Conservation (phyloP, 495 filamentous ascomycete species). For the Cryomyces antarcticus region DNA sequence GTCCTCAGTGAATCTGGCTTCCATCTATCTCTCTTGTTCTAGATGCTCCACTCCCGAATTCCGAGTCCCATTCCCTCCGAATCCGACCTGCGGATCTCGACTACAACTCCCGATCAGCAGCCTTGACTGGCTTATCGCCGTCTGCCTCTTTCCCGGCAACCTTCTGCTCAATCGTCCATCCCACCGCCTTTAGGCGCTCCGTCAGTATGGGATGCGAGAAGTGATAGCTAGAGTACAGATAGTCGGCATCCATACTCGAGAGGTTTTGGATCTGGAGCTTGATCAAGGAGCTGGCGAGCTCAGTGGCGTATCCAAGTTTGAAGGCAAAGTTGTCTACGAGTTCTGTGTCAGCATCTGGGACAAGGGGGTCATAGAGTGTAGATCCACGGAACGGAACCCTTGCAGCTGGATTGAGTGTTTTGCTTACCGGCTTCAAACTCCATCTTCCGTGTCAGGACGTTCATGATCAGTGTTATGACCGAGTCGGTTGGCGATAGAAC, state of each 20-base stretch:
- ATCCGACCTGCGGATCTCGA: too few relatives aligned
- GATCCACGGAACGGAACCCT: not conserved
- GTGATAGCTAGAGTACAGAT: slow-evolving; percentile 93
- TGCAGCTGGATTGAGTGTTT: not conserved
- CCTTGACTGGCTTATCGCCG: slow-evolving; percentile 31
- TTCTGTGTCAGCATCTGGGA: not conserved
- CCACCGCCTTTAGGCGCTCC: slow-evolving; percentile 74
- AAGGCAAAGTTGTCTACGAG: slow-evolving; percentile 56
- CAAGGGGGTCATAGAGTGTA: too few relatives aligned
- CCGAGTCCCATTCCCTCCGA: too few relatives aligned
- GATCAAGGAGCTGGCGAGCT: slow-evolving; percentile 72
- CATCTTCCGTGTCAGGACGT: slow-evolving; percentile 78
- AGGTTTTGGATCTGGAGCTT: slow-evolving; percentile 97
- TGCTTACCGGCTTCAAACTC: slow-evolving; percentile 78
- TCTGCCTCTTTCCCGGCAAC: slow-evolving; percentile 27
- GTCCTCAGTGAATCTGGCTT: too few relatives aligned
- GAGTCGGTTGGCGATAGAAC: slow-evolving; percentile 80
- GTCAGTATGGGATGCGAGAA: slow-evolving; percentile 93
- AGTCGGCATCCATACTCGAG: slow-evolving; percentile 95
- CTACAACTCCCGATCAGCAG: slow-evolving; percentile 38
- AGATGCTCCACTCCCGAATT: too few relatives aligned
- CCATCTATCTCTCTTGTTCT: too few relatives aligned
- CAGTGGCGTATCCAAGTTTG: slow-evolving; percentile 61
- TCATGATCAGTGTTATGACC: slow-evolving; percentile 83
- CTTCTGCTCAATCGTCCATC: slow-evolving; percentile 52